phyloP scores from a whole-genome alignment of 805 yeast species.

The Isabelozyma gotoi region DNA sequence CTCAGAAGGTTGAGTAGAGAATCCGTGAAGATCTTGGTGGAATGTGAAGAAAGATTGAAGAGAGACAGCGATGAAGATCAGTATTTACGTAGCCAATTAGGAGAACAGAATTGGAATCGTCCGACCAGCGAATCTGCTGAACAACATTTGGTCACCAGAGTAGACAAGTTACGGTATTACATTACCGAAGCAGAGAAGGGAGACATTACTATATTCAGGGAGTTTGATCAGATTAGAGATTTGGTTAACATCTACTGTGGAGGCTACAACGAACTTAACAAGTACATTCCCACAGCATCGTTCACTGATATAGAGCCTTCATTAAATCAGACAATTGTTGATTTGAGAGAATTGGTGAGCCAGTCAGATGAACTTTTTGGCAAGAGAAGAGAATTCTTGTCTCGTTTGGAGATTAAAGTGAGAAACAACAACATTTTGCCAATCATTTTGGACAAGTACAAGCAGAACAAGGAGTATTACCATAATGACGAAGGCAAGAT shows the following conservation, averaged over 20 bases:
- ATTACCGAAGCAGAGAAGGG: conserved; percentile 59
- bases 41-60: conserved; percentile 44
- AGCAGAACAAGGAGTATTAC: conserved; percentile 15
- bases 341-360: conserved; percentile 34
- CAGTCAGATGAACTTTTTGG: conserved; percentile 28
- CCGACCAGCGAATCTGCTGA: conserved; percentile 46
- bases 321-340: conserved; percentile 25
- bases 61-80: conserved; percentile 59
- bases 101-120: conserved; percentile 56
- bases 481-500: conserved; percentile 15
- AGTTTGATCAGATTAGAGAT: conserved; percentile 49
- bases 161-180: conserved; percentile 47
- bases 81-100: conserved; percentile 48
- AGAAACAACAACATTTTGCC: conserved; percentile 51
- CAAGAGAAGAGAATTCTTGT: conserved; percentile 39
- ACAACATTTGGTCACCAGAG: conserved; percentile 33
- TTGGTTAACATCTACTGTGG: conserved; percentile 44
- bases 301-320: conserved; percentile 34
- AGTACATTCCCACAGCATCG: conserved; percentile 40
- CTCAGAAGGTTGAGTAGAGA: conserved; percentile 43
- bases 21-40: conserved; percentile 42
- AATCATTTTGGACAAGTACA: conserved; percentile 49
- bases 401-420: conserved; percentile 44
- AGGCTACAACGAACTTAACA: conserved; percentile 30
- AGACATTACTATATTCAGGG: conserved; percentile 51